Evolutionary conservation across 371 early-diverging fungal genomes (phyloP).

Genomic region (Haplosporangium sp.): DNA sequence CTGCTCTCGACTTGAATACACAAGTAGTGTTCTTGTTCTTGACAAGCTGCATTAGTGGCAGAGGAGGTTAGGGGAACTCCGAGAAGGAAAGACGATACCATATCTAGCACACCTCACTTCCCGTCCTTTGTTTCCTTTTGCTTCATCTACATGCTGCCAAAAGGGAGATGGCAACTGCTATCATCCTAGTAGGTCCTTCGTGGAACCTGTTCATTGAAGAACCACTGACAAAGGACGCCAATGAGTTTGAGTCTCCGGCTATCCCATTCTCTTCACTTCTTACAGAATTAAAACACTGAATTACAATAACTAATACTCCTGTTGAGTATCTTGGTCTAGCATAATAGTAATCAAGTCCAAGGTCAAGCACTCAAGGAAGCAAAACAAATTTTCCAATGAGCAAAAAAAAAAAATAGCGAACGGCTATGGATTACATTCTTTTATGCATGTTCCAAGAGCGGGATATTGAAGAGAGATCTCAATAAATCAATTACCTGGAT

Average conservation of each 20-base stretch:
- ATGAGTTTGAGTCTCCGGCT: background rate
- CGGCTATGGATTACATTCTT: too few relatives aligned
- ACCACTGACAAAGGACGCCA: background rate
- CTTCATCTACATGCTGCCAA: background rate
- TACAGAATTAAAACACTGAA: background rate
- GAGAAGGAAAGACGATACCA: background rate
- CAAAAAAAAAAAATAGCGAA: too few relatives aligned
- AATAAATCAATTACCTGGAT: too few relatives aligned
- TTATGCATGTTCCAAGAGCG: too few relatives aligned
- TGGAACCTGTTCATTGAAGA: background rate
- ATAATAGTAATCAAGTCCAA: too few relatives aligned
- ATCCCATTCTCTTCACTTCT: background rate
- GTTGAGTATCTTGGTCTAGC: too few relatives aligned
- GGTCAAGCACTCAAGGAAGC: too few relatives aligned
- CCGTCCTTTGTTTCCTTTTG: background rate
- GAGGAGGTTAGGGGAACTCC: background rate
- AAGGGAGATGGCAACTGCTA: background rate
- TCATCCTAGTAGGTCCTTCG: background rate
- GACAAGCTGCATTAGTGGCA: background rate
- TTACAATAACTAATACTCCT: background rate
- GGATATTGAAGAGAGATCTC: too few relatives aligned
- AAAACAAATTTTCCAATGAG: too few relatives aligned
- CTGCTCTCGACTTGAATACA: too few relatives aligned
- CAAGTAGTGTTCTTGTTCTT: background rate
- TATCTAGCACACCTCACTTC: background rate